Evolutionary conservation across 2,329 filamentous ascomycete genomes (phyloP), one percentile per base, ranked within the genome.

Genomic region (Botrytis elliptica): DNA sequence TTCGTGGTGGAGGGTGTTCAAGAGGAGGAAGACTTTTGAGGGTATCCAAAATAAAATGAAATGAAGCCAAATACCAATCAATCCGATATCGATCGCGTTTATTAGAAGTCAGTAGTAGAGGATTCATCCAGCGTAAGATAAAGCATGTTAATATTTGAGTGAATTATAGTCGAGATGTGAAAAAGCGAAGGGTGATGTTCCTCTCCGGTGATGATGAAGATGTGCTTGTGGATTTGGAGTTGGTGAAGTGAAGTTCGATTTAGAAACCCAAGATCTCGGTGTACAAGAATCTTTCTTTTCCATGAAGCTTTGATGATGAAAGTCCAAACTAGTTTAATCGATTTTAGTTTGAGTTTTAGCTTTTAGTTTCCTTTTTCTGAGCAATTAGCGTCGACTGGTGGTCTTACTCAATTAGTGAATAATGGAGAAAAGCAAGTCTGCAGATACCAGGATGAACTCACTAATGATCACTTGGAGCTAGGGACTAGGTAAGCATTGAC

Each of bases 351-450:
- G 33, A 40, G 29, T 55, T 44, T 44, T 44, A 42, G 40, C 36
- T 18, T 20, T 64, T 44, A 44, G 60, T 25, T 63, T 64, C 36
- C 36, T 40, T 62, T 62, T 59, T 36, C 6, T 60, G 14, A 40
- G n/a, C 10, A n/a, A 16, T 63, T 63, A 44, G n/a, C 40, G 33
- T 42, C 12, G 40, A 42, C 40, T 42, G 40, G 40, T 42, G 40
- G 40, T n/a, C 38, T 40, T 52, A 40, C 57, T 49, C 57, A 33
- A 40, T 65, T 71, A 65, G 69, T 66, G 69, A 66, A 66, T 55
- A 66, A 70, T 71, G 69, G 69, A 71, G 69, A 71, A 55, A 42
- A 66, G 69, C 33, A 70, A 44, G 59, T 73, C 44, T 73, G 71
- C 42, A 70, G 25, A n/a, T 46, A 8, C 44, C 46, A 12, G 52